Evolutionary conservation across 108 stramenopile genomes (phyloP).

Genomic region (Cylindrotheca closterium): DNA sequence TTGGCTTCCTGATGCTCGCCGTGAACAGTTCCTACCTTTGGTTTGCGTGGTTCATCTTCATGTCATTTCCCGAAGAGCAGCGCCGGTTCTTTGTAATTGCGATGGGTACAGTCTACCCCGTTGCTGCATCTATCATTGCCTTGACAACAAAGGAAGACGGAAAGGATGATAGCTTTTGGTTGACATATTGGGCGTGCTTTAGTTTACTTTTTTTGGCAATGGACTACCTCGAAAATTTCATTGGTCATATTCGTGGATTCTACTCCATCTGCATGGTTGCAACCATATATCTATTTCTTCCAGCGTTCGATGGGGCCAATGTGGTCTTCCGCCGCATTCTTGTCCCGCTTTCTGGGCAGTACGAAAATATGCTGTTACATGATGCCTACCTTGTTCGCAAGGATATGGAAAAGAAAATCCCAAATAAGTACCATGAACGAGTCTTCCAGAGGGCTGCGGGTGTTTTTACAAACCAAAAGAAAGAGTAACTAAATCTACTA

Average conservation of each 20-base stretch:
- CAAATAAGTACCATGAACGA: conserved; percentile 13
- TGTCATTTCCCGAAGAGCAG: conserved; percentile 38
- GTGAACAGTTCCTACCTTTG: conserved; percentile 35
- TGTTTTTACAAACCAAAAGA: conserved; percentile 9
- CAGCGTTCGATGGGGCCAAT: conserved; percentile 46
- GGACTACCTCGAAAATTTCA: conserved; percentile 48
- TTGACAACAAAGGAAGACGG: conserved; percentile 28
- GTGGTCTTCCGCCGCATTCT: conserved; percentile 43
- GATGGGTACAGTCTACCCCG: conserved; percentile 47
- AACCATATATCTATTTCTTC: conserved; percentile 42
- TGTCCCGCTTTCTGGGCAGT: conserved; percentile 46
- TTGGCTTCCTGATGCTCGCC: conserved; percentile 14
- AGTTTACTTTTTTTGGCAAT: conserved; percentile 39
- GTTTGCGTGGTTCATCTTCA: conserved; percentile 46
- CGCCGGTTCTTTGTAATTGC: conserved; percentile 37
- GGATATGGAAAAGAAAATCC: conserved; percentile 24
- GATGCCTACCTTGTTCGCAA: conserved; percentile 31
- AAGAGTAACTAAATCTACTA: conserved; percentile 1
- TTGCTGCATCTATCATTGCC: conserved; percentile 38
- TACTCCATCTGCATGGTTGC: conserved; percentile 39
- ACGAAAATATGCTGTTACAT: conserved; percentile 45
- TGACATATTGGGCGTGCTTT: conserved; percentile 56
- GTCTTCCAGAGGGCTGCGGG: conserved; percentile 19
- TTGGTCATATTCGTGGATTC: conserved; percentile 47
- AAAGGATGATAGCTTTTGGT: conserved; percentile 41